A percentile compares a stretch with the other conserved stretches of the same genome.
Evolutionary conservation across 1,284 basidiomycete species (phyloP).

Genomic region (Moesziomyces sp.): DNA sequence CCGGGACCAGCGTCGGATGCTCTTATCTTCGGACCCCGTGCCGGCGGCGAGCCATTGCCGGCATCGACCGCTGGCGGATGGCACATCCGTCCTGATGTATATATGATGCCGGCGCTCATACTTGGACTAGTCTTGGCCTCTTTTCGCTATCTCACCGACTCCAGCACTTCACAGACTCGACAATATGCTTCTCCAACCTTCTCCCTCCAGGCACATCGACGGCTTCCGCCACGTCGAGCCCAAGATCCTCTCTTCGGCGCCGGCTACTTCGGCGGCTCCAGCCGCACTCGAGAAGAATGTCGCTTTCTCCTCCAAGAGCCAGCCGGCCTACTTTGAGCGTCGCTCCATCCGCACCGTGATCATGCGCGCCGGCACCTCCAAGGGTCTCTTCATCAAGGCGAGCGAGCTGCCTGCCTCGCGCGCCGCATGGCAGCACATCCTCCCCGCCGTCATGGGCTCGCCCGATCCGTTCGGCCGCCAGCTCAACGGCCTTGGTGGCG

Average conservation of each 20-base stretch:
- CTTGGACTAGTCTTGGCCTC: too few species aligned
- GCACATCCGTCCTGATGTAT: too few species aligned
- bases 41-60: too few species aligned
- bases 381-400: slow-evolving; percentile 80
- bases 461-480: slow-evolving; percentile 82
- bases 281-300: too few species aligned
- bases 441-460: slow-evolving; percentile 73
- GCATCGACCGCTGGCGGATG: too few species aligned
- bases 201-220: slow-evolving; percentile 5
- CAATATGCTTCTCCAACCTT: slow-evolving; percentile 12
- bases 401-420: slow-evolving; percentile 36
- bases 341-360: background rate
- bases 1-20: too few species aligned
- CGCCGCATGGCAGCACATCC: slow-evolving; percentile 10
- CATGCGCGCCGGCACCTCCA: slow-evolving; percentile 78
- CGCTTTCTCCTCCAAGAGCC: background rate
- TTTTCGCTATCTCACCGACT: background rate
- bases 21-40: too few species aligned
- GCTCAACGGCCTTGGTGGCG: slow-evolving; percentile 79
- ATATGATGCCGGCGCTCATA: too few species aligned
- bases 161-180: background rate
- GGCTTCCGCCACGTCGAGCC: slow-evolving; percentile 16
- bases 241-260: slow-evolving; percentile 3
- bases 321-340: slow-evolving; percentile 6
- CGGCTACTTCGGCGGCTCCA: background rate